These are phyloP conservation scores for Gliomastix tumulicola DNA, from an alignment of 2,329 filamentous ascomycete genomes.

Conservation along the genomic window DNA sequence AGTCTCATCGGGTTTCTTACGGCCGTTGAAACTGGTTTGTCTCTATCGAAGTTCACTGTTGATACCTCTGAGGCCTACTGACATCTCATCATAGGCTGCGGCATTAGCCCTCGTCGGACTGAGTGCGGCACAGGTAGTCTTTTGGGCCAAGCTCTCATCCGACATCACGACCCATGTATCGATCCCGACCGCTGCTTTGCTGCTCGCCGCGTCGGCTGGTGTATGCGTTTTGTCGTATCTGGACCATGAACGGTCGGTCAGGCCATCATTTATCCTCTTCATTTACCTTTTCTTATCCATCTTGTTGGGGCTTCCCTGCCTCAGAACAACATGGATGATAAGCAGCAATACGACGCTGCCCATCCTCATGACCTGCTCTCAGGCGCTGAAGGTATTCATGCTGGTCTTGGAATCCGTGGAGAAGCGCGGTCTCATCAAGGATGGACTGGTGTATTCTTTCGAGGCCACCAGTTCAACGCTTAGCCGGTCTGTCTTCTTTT, in stretches of 20 bases:
- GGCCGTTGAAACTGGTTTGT: too few species aligned
- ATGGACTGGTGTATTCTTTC: too few species aligned
- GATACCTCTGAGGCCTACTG: too few species aligned
- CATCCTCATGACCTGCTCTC: conserved; percentile 31
- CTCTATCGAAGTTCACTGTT: too few species aligned
- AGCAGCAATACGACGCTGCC: conserved; percentile 24
- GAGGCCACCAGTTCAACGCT: too few species aligned
- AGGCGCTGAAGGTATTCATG: conserved; percentile 31
- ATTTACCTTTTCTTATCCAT: conserved; percentile 35
- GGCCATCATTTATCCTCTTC: conserved; percentile 39
- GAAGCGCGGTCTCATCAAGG: conserved; percentile 29
- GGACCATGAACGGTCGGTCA: conserved; percentile 35
- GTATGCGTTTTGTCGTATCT: conserved; percentile 33
- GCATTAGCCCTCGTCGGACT: too few species aligned
- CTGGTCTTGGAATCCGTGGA: conserved; percentile 34
- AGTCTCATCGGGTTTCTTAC: too few species aligned
- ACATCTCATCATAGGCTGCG: too few species aligned
- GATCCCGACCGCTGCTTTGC: conserved; percentile 6
- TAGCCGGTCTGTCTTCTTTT: conserved; percentile 43
- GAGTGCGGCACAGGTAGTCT: too few species aligned
- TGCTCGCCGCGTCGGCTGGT: conserved; percentile 7
- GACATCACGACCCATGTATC: conserved; percentile 1
- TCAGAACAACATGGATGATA: conserved; percentile 37
- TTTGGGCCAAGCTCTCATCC: too few species aligned
- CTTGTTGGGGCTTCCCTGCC: conserved; percentile 33